Evolutionary conservation across 1,284 basidiomycete species (phyloP).

Genomic region (Trametes hirsuta): DNA sequence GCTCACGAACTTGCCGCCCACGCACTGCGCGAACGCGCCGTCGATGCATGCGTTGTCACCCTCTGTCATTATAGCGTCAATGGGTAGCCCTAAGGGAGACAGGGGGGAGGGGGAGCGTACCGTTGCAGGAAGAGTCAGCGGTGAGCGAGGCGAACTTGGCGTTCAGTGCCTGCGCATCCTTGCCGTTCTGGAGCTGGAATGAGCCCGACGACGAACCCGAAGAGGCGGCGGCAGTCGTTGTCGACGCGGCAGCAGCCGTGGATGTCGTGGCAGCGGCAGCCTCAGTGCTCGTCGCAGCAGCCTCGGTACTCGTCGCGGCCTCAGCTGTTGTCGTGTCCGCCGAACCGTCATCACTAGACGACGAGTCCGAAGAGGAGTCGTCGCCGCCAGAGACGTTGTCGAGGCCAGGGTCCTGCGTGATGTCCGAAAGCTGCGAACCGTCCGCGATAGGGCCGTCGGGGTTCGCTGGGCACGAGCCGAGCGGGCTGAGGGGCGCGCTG

Average conservation of each 20-base stretch:
- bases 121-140: conserved; percentile 42
- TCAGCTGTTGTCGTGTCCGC: conserved; percentile 6
- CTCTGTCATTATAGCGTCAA: conserved; percentile 29
- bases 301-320: conserved; percentile 15
- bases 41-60: conserved; percentile 45
- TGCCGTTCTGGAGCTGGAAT: conserved; percentile 48
- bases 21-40: conserved; percentile 46
- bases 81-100: background rate
- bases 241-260: conserved; percentile 20
- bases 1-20: conserved; percentile 45
- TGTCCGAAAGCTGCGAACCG: conserved; percentile 51
- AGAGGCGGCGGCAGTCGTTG: conserved; percentile 26
- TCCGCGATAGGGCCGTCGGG: conserved; percentile 46
- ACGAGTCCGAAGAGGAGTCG: background rate
- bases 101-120: conserved; percentile 14
- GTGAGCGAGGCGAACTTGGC: conserved; percentile 49
- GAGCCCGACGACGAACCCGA: conserved; percentile 24
- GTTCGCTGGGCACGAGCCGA: conserved; percentile 46
- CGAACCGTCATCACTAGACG: background rate
- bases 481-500: conserved; percentile 35
- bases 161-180: conserved; percentile 55
- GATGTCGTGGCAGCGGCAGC: background rate
- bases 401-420: conserved; percentile 48
- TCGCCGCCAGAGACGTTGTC: conserved; percentile 12
- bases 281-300: conserved; percentile 15